Conservation (phyloP, 1,284 basidiomycete genomes). For the Puccinia brachypodii region DNA sequence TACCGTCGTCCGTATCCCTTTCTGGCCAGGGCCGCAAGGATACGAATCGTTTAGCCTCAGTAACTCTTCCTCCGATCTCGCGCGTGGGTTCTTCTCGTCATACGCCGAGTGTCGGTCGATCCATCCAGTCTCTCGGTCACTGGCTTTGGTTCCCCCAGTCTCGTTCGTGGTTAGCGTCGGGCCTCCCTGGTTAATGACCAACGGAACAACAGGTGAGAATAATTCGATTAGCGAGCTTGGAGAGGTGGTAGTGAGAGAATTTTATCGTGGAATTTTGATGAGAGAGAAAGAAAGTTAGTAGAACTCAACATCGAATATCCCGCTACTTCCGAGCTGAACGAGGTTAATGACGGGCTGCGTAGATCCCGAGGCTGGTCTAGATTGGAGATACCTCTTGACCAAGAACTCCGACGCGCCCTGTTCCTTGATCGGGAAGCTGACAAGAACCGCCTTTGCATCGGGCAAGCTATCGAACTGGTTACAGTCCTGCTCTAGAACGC, state of each 20-base stretch:
- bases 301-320: slow-evolving; percentile 57
- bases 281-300: slow-evolving; percentile 35
- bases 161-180: neutral
- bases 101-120: slow-evolving; percentile 63
- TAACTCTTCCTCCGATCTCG: slow-evolving; percentile 64
- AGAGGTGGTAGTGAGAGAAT: neutral
- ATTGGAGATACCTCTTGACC: slow-evolving; percentile 56
- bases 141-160: neutral
- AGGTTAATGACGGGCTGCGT: slow-evolving; percentile 56
- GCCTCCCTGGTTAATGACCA: slow-evolving; percentile 36
- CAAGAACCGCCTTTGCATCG: slow-evolving; percentile 64
- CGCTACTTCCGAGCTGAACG: slow-evolving; percentile 66
- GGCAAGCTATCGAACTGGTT: slow-evolving; percentile 62
- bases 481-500: slow-evolving; percentile 50
- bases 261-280: neutral
- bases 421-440: slow-evolving; percentile 66
- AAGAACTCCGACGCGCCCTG: slow-evolving; percentile 60
- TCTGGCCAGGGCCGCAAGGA: slow-evolving; percentile 23
- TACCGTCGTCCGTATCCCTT: slow-evolving; percentile 60
- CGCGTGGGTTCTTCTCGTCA: slow-evolving; percentile 59
- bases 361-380: slow-evolving; percentile 1
- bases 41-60: slow-evolving; percentile 59
- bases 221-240: neutral
- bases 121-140: slow-evolving; percentile 56
- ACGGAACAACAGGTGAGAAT: too few relatives aligned